A percentile compares a stretch with the other conserved stretches of the same genome.
Evolutionary conservation across 2,329 filamentous ascomycete genomes (phyloP).

Genomic region (Neonectria ditissima): DNA sequence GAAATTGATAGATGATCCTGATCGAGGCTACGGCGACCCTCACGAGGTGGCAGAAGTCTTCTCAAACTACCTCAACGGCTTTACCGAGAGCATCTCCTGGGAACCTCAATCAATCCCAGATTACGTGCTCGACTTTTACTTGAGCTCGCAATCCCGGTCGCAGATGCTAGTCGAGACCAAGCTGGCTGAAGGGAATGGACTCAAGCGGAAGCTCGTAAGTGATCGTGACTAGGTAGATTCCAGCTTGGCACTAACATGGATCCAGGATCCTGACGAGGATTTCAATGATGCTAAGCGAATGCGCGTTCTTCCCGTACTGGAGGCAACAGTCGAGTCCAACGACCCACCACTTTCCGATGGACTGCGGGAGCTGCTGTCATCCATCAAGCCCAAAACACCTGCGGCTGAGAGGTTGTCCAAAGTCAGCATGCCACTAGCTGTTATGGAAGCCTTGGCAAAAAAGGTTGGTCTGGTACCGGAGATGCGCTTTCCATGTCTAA

Average conservation of each 20-base stretch:
- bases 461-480: slow-evolving; percentile 47
- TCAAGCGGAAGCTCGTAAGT: slow-evolving; percentile 64
- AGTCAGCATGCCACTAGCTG: slow-evolving; percentile 46
- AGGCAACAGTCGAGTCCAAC: slow-evolving; percentile 37
- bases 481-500: slow-evolving; percentile 30
- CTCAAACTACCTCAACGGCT: slow-evolving; percentile 56
- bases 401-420: slow-evolving; percentile 35
- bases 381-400: slow-evolving; percentile 28
- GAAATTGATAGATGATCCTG: slow-evolving; percentile 56
- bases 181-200: slow-evolving; percentile 44
- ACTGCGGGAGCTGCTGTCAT: slow-evolving; percentile 47
- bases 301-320: slow-evolving; percentile 41
- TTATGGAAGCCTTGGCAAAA: slow-evolving; percentile 54
- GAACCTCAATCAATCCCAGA: slow-evolving; percentile 61
- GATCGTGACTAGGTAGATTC: background rate
- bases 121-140: slow-evolving; percentile 61
- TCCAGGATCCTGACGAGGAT: slow-evolving; percentile 46
- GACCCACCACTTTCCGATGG: slow-evolving; percentile 50
- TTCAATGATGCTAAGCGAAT: slow-evolving; percentile 49
- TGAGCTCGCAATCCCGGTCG: slow-evolving; percentile 52
- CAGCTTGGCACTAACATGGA: slow-evolving; percentile 14
- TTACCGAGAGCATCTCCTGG: slow-evolving; percentile 56
- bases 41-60: slow-evolving; percentile 62
- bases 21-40: slow-evolving; percentile 55
- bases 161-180: slow-evolving; percentile 42